Evolutionary conservation across 208 protist species (phyloP), one percentile per base, ranked within the genome.

Genomic region (Wallacemonas sp.): DNA sequence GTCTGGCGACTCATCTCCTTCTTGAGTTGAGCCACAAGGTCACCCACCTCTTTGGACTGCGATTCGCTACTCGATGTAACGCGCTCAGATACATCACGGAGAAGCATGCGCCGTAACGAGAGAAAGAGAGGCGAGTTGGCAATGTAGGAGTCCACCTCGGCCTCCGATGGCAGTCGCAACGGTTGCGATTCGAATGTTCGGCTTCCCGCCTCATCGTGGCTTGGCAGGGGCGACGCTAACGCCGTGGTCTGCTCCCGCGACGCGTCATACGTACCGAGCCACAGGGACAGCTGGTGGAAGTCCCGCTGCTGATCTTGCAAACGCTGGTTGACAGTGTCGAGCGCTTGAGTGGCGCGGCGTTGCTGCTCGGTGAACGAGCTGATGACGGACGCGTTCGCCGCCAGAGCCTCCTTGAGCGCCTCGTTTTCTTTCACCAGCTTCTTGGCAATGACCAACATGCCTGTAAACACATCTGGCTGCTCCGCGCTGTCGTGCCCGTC

Each of bases 51-150:
- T 61, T 78, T 79, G 17, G 79, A 70, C 48, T 92, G 83, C 46
- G 79, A 26, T 3, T 88, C 77, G 1, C 78, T 66, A 9, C 73
- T 67, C 12, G 79, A 72, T 2, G 58, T 69, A 2, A 91, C 39
- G 26, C 89, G 83, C 26, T 91, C 83, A 4, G 69, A 64, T 33
- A 95, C 27, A 58, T 95, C 89, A 37, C 79, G 76, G 21, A 92
- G 63, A 0, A 95, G 42, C 21, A 89, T 55, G 13, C 78, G 83
- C 2, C 89, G 83, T 30, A 95, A 78, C 19, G 85, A 81, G 6
- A 95, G 67, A 38, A 95, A 70, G 2, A 95, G 76, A 17, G 85
- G 85, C 0, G 89, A 84, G 33, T 68, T 66, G 0, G 79, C 62
- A n/a, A 92, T 57, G 21, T 79, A 30, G 1, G 63, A 41, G 57